Base-by-base conservation (phyloP, 768 basidiomycete genomes). In the Calocybe cyanea region DNA sequence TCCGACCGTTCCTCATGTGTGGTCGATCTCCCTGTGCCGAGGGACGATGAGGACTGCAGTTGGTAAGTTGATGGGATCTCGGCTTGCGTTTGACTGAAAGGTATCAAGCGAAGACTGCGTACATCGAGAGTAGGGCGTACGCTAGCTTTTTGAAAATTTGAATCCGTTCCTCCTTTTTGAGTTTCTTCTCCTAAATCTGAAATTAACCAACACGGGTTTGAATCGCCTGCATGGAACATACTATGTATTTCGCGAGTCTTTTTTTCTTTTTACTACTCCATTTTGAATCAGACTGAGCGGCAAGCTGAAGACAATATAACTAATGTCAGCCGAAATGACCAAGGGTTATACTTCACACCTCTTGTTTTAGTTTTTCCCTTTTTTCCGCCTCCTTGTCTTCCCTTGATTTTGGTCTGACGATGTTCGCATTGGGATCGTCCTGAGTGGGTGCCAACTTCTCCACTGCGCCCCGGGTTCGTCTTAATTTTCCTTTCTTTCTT, bases 191-290 rank as follows among this genome's bases (percentile, higher is more conserved):
- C 91, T 93, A 51, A 28, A 7, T 14, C 7, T n/a, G n/a, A 35
- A 14, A 35, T 6, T 14, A 14, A n/a, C 11, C 25, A 28, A 35
- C 14, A n/a, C 14, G n/a, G 34, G 7, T 35, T 18, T 7, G 14
- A 7, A 18, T 6, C 34, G n/a, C n/a, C 14, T 14, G 6, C 13
- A 18, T 18, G 17, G 17, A 14, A 35, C 34, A 57, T 45, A 91
- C 92, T 56, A 97, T 93, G 58, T 92, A 98, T 52, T 90, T 90
- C 52, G 97, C 94, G 4, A 98, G 68, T 42, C 90, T 71, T 62
- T 87, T 93, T 69, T 81, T 85, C 69, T 91, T 94, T 70, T 93
- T 93, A 46, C 69, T 78, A 35, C 78, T 86, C 73, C 89, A 83
- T 59, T 85, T 87, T 3, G 77, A 79, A 36, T 85, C 77, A 7